These are phyloP conservation scores for Inonotus hispidus DNA, from an alignment of 1,284 basidiomycete species.

Conservation along the genomic window DNA sequence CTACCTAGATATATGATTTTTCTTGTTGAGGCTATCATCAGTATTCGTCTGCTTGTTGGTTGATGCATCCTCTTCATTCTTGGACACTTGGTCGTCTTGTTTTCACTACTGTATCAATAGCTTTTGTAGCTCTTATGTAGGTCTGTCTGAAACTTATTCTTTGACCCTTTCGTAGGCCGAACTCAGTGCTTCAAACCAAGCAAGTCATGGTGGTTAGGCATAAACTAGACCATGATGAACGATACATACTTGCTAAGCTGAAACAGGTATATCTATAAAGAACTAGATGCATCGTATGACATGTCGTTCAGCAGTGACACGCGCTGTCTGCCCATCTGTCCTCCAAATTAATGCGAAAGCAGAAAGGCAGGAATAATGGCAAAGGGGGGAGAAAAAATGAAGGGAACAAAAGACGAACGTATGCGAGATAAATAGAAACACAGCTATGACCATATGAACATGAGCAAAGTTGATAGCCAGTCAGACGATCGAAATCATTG, in stretches of 20 bases:
- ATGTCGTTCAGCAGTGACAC: background rate
- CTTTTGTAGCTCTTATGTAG: background rate
- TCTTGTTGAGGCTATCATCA: background rate
- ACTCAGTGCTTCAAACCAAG: background rate
- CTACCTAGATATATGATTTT: background rate
- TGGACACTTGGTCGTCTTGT: background rate
- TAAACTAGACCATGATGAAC: background rate
- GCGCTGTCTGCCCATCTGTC: slow-evolving; percentile 7
- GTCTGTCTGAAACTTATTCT: background rate
- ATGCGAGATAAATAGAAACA: slow-evolving; percentile 14
- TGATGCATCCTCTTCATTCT: background rate
- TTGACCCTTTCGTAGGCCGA: no score
- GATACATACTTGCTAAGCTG: background rate
- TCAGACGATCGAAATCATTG: slow-evolving; percentile 41
- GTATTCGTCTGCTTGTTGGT: background rate
- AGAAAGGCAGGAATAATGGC: background rate
- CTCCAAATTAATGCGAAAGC: slow-evolving; percentile 9
- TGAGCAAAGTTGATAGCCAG: slow-evolving; percentile 19
- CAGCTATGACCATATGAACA: background rate
- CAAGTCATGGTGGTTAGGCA: background rate
- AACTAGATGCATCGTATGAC: slow-evolving; percentile 13
- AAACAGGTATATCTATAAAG: slow-evolving; percentile 9
- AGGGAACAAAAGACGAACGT: background rate
- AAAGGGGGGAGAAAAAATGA: background rate
- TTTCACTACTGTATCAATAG: slow-evolving; percentile 7